These are phyloP conservation scores for Aspergillus cavernicola DNA, from an alignment of 495 filamentous ascomycete genomes.

Conservation along the genomic window DNA sequence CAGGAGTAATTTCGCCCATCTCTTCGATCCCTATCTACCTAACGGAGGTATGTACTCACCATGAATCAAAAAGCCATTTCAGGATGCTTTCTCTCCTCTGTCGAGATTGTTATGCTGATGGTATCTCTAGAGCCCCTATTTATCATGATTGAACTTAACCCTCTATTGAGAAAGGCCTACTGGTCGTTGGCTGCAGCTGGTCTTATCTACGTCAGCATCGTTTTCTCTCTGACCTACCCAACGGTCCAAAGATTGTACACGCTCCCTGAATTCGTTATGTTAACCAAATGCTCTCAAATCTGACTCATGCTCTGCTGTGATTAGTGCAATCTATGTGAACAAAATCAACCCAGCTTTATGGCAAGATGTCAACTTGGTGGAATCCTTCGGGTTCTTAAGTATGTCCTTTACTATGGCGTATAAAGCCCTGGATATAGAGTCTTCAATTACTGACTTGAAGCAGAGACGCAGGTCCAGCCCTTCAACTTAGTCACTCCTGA, in stretches of 20 bases:
- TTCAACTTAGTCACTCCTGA: constrained; percentile 55
- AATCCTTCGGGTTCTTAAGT: constrained; percentile 82
- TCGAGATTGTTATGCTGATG: not conserved
- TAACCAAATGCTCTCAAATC: too few species aligned
- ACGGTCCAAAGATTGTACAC: constrained; percentile 52
- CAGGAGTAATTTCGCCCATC: not conserved
- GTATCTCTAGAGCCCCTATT: not conserved
- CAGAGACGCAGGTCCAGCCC: constrained; percentile 58
- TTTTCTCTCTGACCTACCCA: constrained; percentile 46
- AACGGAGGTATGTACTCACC: not conserved
- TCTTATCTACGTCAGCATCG: constrained; percentile 46
- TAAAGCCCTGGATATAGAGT: not conserved
- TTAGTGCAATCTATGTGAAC: constrained; percentile 74
- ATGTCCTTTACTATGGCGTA: constrained; percentile 20
- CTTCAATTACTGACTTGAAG: constrained; percentile 7
- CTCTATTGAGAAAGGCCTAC: constrained; percentile 56
- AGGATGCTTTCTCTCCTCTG: too few species aligned
- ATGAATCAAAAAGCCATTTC: not conserved
- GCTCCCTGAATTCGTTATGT: too few species aligned
- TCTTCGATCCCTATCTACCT: not conserved
- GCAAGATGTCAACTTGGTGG: constrained; percentile 66
- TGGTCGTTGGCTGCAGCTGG: constrained; percentile 52
- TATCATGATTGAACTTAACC: constrained; percentile 36
- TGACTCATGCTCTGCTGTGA: too few species aligned
- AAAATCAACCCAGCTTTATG: constrained; percentile 65